Evolutionary conservation across 78 protist genomes (phyloP), one percentile per base, ranked within the genome.

Genomic region (Protostelium mycophagum): DNA sequence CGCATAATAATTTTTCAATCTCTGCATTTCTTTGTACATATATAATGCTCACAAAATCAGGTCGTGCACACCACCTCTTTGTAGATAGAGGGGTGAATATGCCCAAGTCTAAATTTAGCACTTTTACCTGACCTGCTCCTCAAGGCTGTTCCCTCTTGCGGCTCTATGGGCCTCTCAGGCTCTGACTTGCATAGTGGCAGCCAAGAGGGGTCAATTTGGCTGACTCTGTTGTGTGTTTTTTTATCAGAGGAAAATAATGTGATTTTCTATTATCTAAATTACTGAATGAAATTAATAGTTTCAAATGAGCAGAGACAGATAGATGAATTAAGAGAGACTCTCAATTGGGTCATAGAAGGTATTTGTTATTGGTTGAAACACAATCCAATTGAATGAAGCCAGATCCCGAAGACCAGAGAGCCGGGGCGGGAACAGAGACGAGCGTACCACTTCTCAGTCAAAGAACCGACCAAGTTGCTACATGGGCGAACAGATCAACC

Each of bases 351-450:
- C 73, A 51, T 51, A 51, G 73, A 51, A 51, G 73, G 73, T 51
- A 51, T 51, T 51, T 51, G 73, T 51, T 51, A 51, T 51, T 51
- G 73, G 73, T 51, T 51, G 73, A 51, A 51, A 51, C 73, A 51
- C 73, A 51, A 51, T 51, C 73, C 73, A 51, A 51, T 51, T 51
- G 73, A 51, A 51, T 51, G 73, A 51, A 51, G 73, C 73, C 73
- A 51, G 73, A 51, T 51, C 73, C 73, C 73, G 16, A 51, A 51
- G 73, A 51, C 73, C 73, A 51, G 73, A 51, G 73, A 51, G 73
- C 73, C 73, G 73, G 73, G 73, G 73, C 73, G 73, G 73, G 73
- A 51, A 51, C 73, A 51, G 73, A 51, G 73, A 51, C 73, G 73
- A 51, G 73, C 73, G 16, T 51, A 51, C 73, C 73, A 51, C 73